Percentiles rank a stretch among this genome's conserved stretches.
Evolutionary conservation across 208 protist genomes (phyloP).

Genomic region (Trypanosoma grayi): DNA sequence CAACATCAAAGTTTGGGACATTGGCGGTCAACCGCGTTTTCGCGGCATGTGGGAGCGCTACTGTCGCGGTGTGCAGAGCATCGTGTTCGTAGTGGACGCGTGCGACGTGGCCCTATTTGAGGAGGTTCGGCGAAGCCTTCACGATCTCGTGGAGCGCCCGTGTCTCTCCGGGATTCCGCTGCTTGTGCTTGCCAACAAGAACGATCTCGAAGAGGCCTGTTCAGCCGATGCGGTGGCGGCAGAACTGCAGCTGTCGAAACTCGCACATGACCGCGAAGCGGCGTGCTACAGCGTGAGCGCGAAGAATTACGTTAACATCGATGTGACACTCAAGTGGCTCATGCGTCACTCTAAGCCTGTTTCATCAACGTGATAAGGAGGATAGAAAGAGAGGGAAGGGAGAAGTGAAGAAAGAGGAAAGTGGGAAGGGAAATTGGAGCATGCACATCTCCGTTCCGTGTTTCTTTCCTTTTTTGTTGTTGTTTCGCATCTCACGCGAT

Average conservation of each 20-base stretch:
- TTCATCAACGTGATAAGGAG: neutral
- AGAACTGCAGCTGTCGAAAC: conserved; percentile 46
- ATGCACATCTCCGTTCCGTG: too few species aligned
- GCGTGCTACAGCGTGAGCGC: conserved; percentile 88
- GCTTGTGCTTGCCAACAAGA: conserved; percentile 92
- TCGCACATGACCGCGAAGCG: conserved; percentile 69
- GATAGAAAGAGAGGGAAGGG: neutral
- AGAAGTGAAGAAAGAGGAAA: neutral
- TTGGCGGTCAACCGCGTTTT: conserved; percentile 91
- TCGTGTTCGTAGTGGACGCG: conserved; percentile 91
- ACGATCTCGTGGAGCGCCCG: conserved; percentile 77
- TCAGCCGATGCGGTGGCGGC: conserved; percentile 57
- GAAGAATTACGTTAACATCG: conserved; percentile 89
- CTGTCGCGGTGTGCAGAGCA: conserved; percentile 88
- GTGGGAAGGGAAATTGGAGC: too few species aligned
- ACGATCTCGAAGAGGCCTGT: conserved; percentile 74
- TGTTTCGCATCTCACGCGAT: neutral
- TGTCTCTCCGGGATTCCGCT: conserved; percentile 83
- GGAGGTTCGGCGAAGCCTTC: conserved; percentile 55
- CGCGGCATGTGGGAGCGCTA: conserved; percentile 93
- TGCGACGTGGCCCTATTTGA: conserved; percentile 63
- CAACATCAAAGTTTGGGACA: conserved; percentile 93
- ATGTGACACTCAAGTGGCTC: conserved; percentile 89
- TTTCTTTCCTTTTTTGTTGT: conserved; percentile 1
- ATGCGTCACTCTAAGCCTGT: conserved; percentile 62